Evolutionary conservation across 1,139 yeast genomes (phyloP), one percentile per base, ranked within the genome.

Genomic region (Pichia sp.): DNA sequence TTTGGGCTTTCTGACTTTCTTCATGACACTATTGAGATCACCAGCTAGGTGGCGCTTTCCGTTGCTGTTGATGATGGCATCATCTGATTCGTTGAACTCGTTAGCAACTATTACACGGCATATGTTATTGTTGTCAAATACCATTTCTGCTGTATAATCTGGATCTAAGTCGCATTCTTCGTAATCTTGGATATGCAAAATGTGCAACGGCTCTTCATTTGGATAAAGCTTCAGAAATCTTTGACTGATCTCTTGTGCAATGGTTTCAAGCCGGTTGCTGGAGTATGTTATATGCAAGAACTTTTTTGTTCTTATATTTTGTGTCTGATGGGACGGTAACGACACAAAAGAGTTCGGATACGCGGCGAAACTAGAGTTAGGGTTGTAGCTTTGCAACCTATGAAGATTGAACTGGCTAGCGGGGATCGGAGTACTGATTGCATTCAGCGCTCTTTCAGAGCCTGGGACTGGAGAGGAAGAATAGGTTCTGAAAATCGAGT

Each of bases 101-200:
- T 75, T 74, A 31, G 71, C 70, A n/a, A 83, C 73, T 3, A 84
- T 64, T 1, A 85, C 84, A 50, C 85, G 71, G 15, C 87, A 74
- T 3, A 79, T 69, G 59, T 81, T 84, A 45, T 80, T 82, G 31
- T 75, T 72, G 36, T 72, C 75, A 63, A 87, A 85, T 7, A 86
- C 83, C 61, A 85, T 89, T 8, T 77, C 77, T 0, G 83, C 84
- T 4, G 69, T 59, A 61, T 82, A 87, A 56, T 87, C 95, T 0
- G 90, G 90, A 67, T 87, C 95, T 60, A 88, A 71, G 66, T 88
- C 95, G 63, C 90, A 86, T 57, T 76, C 76, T 57, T 81, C 78
- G 34, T 70, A 68, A 66, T 87, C 92, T 64, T 87, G 93, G 8
- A 87, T 70, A 51, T 80, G 78, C 26, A 76, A 71, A 42, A 87